These are phyloP conservation scores for Podaxis sp. DNA, from an alignment of 768 basidiomycete genomes.

Conservation along the genomic window DNA sequence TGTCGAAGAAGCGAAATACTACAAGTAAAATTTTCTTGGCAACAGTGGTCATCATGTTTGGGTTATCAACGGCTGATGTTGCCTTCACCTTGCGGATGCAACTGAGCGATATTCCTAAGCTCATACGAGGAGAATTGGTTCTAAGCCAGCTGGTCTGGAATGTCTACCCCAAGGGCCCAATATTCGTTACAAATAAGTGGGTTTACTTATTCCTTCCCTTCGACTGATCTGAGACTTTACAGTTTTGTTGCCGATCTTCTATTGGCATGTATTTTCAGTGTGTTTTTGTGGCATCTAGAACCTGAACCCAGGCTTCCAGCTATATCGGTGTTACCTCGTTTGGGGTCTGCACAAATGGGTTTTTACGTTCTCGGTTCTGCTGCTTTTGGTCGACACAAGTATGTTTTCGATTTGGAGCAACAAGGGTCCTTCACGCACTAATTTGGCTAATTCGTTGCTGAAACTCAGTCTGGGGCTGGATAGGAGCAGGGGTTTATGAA, in stretches of 20 bases:
- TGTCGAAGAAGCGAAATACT: slow-evolving; percentile 24
- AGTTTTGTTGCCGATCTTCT: slow-evolving; percentile 16
- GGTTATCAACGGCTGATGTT: slow-evolving; percentile 33
- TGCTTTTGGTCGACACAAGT: slow-evolving; percentile 37
- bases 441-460: background rate
- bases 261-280: slow-evolving; percentile 1
- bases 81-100: slow-evolving; percentile 23
- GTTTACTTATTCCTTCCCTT: slow-evolving; percentile 13
- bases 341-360: slow-evolving; percentile 33
- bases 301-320: background rate
- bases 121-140: slow-evolving; percentile 24
- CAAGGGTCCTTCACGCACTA: background rate
- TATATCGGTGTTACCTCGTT: slow-evolving; percentile 40
- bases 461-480: slow-evolving; percentile 24
- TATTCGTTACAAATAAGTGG: slow-evolving; percentile 40
- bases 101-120: slow-evolving; percentile 23
- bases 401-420: background rate
- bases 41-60: slow-evolving; percentile 34
- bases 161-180: slow-evolving; percentile 31
- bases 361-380: slow-evolving; percentile 25
- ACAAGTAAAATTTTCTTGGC: slow-evolving; percentile 29
- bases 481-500: slow-evolving; percentile 1
- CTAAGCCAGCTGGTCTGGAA: slow-evolving; percentile 20
- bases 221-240: background rate
- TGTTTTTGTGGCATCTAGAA: no score